Evolutionary conservation across 176 grass and related monocot species (phyloP).

Genomic region (Ensete ventricosum): DNA sequence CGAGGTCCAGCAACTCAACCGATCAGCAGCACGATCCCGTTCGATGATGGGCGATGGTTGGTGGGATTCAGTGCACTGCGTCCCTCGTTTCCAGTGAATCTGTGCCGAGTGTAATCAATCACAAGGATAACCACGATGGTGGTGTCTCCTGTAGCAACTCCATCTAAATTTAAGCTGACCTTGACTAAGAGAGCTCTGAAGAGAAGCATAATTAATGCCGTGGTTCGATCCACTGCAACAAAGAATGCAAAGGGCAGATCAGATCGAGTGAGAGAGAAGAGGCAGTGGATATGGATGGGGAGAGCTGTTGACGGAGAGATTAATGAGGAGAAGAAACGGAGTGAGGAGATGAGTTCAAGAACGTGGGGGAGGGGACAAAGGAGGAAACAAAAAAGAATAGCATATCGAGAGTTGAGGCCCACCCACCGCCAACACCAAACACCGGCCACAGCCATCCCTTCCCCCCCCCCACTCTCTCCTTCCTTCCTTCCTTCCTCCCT

Average conservation of each 20-base stretch:
- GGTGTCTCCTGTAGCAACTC: neutral
- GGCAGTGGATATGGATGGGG: neutral
- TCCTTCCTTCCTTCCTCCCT: neutral
- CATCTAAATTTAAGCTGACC: neutral
- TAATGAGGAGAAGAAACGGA: neutral
- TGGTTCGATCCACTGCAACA: too few relatives aligned
- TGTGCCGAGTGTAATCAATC: neutral
- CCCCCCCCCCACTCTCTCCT: too few relatives aligned
- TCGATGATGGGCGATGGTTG: neutral
- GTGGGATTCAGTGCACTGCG: neutral
- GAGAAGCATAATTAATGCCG: neutral
- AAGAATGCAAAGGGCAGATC: too few relatives aligned
- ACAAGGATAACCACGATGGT: neutral
- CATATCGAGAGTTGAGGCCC: neutral
- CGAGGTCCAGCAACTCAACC: neutral
- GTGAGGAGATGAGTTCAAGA: neutral
- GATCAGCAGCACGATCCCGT: neutral
- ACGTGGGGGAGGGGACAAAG: neutral
- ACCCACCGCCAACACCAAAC: slow-evolving; percentile 4
- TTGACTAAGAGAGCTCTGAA: neutral
- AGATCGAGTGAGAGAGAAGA: neutral
- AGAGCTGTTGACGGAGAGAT: neutral
- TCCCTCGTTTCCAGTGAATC: neutral
- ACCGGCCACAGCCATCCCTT: neutral
- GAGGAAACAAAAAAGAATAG: neutral